Base-by-base conservation (phyloP, 2,329 filamentous ascomycete species). In the Amesomyces nigricolor region DNA sequence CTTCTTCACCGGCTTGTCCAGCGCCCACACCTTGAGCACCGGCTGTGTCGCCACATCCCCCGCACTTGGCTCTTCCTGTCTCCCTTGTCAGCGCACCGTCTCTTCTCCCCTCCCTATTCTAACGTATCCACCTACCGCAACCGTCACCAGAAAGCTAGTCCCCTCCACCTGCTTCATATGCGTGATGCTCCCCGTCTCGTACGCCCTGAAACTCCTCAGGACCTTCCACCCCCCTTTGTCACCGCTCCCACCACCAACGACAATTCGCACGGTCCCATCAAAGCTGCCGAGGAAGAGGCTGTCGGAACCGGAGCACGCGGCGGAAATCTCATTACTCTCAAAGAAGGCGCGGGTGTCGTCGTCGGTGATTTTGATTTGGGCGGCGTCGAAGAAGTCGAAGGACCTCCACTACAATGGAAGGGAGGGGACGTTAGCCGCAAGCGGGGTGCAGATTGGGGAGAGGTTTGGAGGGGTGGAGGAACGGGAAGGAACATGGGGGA, bases 331-430 rank as follows among this genome's bases (percentile, higher is more conserved):
- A 69, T 81, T 83, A 80, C 88, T 87, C 71, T 91, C 87, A 75
- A 95, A 87, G 68, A 91, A 80, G 67, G 84, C 80, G 64, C 85
- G 83, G 69, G 84, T 87, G 69, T 95, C 89, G 67, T 87, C 86
- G 70, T 95, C 87, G 64, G 81, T 81, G 66, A 91, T 80, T 68
- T 87, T 84, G 71, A 96, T 85, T 70, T 88, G 86, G 70, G 85
- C 85, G 71, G 95, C 90, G 74, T 96, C 90, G 82, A 99, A 97
- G 85, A 99, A 99, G 80, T 95, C 91, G 78, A 99, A 99, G 65
- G 88, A 86, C 88, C 96, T 96, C 92, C 94, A 97, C 92, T 96
- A 63, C 19, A 38, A 1, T 26, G 16, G 16, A 14, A 14, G 19
- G 17, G 50, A 19, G 5, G 30, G 17, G 37, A 30, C 17, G 51